Base-by-base conservation (phyloP, 2,329 filamentous ascomycete species). In the Botrytis squamosa region DNA sequence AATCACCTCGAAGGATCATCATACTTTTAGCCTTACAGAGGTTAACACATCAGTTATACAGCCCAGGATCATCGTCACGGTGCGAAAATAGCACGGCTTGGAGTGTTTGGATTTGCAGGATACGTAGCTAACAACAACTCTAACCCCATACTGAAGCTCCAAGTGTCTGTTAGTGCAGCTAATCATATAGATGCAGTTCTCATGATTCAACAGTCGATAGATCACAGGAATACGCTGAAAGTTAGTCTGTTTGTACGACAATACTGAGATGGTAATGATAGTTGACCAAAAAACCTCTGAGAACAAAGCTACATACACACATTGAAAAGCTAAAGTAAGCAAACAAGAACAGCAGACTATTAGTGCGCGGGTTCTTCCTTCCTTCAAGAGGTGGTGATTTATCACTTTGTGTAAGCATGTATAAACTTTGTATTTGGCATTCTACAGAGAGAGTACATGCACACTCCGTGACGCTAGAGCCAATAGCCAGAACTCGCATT, bases 1-100 rank as follows among this genome's bases (percentile, higher is more conserved):
- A 42, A 70, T 40, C 57, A 52, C n/a, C 20, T 38, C 36, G 46
- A 38, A 64, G 57, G 69, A 71, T 71, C 60, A 66, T 4, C 60
- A 14, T 66, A 12, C 10, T 42, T 46, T 25, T 44, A 44, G 36
- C 70, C 44, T 64, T n/a, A 44, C 44, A 8, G 38, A 66, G 60
- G 42, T 57, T 64, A 66, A 29, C 36, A 42, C 36, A 40, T 46
- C 60, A 46, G 38, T 25, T 20, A 16, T 55, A 52, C 33, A 12
- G 67, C 52, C 14, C 36, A 36, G 29, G 29, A 70, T 60, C 49
- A 42, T 59, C 38, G 52, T 65, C n/a, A 55, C 12, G 49, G 59
- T 46, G 52, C 55, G 36, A n/a, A 65, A 65, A 65, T 57, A 71
- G 60, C 44, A 71, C 25, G 20, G 5, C 38, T 22, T 71, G 42